phyloP scores from a whole-genome alignment of 495 filamentous ascomycete species.

The Niebla homalea region DNA sequence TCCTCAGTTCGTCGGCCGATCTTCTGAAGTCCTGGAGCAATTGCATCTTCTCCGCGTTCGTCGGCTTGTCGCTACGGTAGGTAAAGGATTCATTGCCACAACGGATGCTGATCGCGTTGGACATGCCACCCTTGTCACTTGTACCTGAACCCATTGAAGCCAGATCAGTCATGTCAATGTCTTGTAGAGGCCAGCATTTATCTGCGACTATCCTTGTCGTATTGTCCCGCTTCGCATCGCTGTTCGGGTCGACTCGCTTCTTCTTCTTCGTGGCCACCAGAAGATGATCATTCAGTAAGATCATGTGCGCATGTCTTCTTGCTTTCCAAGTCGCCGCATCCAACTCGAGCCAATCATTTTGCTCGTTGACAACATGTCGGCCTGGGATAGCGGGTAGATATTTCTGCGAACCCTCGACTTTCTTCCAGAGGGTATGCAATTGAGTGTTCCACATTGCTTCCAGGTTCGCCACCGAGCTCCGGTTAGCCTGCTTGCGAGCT shows the following conservation, averaged over 20 bases:
- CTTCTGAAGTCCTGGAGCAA: slow-evolving; percentile 82
- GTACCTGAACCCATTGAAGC: slow-evolving; percentile 41
- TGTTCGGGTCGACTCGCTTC: slow-evolving; percentile 62
- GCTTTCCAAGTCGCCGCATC: slow-evolving; percentile 96
- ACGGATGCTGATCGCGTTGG: slow-evolving; percentile 81
- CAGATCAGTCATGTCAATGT: slow-evolving; percentile 87
- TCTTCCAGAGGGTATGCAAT: slow-evolving; percentile 71
- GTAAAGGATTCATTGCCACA: slow-evolving; percentile 87
- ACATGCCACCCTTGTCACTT: slow-evolving; percentile 48
- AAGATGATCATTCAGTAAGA: slow-evolving; percentile 89
- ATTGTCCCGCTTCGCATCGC: slow-evolving; percentile 55
- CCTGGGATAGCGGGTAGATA: slow-evolving; percentile 85
- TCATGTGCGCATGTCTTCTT: slow-evolving; percentile 67
- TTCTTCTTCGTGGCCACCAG: slow-evolving; percentile 84
- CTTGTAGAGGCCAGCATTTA: slow-evolving; percentile 85
- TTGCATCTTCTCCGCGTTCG: slow-evolving; percentile 59
- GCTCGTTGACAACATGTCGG: slow-evolving; percentile 82
- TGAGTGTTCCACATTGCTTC: slow-evolving; percentile 91
- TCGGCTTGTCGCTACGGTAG: slow-evolving; percentile 66
- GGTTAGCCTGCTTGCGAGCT: slow-evolving; percentile 33
- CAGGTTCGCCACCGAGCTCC: slow-evolving; percentile 70
- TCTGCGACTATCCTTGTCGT: slow-evolving; percentile 78
- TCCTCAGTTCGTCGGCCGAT: slow-evolving; percentile 77
- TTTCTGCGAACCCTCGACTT: slow-evolving; percentile 91
- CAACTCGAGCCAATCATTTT: slow-evolving; percentile 83